A percentile compares a stretch with the other conserved stretches of the same genome.
Evolutionary conservation across 257 asterid species (phyloP).

Genomic region (Mentha longifolia): DNA sequence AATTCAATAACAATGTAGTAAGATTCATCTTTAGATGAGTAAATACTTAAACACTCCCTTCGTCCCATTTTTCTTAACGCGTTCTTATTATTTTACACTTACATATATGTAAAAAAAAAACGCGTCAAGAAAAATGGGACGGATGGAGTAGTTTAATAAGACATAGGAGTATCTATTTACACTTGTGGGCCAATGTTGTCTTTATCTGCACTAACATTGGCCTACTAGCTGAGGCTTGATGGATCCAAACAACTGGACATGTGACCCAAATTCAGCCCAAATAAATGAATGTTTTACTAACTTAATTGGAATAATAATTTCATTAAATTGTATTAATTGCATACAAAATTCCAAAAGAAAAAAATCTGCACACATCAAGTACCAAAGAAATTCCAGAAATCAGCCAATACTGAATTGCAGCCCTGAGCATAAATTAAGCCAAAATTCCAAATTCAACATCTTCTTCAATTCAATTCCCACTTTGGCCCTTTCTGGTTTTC

Average conservation of each 20-base stretch:
- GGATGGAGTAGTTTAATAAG: too few species aligned
- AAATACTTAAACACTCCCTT: too few species aligned
- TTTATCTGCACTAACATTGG: too few species aligned
- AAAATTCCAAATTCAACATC: slow-evolving; percentile 34
- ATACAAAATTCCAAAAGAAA: slow-evolving; percentile 14
- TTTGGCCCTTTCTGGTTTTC: slow-evolving; percentile 42
- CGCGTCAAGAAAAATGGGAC: too few species aligned
- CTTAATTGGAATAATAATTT: background rate
- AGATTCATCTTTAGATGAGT: too few species aligned
- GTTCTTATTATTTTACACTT: too few species aligned
- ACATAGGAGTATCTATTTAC: background rate
- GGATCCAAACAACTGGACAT: background rate
- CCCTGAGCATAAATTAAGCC: slow-evolving; percentile 1
- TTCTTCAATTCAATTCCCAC: slow-evolving; percentile 10
- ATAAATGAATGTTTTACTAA: slow-evolving; percentile 11
- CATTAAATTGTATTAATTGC: background rate
- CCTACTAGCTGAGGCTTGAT: background rate
- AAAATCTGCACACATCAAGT: slow-evolving; percentile 30
- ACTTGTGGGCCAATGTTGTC: background rate
- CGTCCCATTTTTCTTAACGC: too few species aligned
- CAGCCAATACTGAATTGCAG: slow-evolving; percentile 34
- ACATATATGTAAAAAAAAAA: too few species aligned
- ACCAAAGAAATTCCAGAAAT: slow-evolving; percentile 32
- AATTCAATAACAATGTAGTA: too few species aligned
- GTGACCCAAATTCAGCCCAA: background rate